Percentiles rank a stretch among this genome's conserved stretches.
Conservation (phyloP, 1,284 basidiomycete genomes). For the Tausonia pullulans region DNA sequence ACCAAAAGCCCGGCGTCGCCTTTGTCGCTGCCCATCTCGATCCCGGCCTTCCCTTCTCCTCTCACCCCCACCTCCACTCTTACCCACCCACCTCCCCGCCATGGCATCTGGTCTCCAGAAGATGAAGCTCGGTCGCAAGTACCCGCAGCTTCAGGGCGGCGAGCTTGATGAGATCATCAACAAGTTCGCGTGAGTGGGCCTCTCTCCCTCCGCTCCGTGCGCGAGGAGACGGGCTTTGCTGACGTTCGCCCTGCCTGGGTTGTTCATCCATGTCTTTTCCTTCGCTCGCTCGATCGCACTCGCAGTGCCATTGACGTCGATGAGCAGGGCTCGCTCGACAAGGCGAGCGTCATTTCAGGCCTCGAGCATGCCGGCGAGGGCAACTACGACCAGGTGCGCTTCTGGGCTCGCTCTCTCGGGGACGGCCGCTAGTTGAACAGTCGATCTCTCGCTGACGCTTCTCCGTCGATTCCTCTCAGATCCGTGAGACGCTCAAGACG, state of each 20-base stretch:
- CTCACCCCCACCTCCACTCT: not conserved
- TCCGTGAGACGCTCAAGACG: conserved; percentile 70
- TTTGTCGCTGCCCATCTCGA: not conserved
- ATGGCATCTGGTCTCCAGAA: conserved; percentile 16
- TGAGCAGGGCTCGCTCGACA: conserved; percentile 72
- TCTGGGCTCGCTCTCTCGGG: not conserved
- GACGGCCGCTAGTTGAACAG: not conserved
- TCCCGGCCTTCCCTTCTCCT: not conserved
- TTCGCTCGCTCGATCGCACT: conserved; percentile 3
- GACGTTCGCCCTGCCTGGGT: not conserved
- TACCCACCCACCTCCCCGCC: not conserved
- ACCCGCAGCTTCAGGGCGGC: conserved; percentile 78
- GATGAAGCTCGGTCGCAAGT: conserved; percentile 52
- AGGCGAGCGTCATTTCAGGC: conserved; percentile 62
- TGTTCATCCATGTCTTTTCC: not conserved
- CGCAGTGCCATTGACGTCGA: conserved; percentile 69
- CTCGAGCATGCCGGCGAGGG: conserved; percentile 62
- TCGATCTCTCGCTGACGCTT: not conserved
- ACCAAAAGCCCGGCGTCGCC: not conserved
- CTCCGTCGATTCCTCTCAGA: conserved; percentile 20
- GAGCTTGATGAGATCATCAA: conserved; percentile 88
- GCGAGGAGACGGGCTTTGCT: not conserved
- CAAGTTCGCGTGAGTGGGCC: conserved; percentile 70
- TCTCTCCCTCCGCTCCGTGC: not conserved
- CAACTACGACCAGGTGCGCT: conserved; percentile 69